Evolutionary conservation across 2,329 filamentous ascomycete species (phyloP).

Genomic region (Cadophora malorum): DNA sequence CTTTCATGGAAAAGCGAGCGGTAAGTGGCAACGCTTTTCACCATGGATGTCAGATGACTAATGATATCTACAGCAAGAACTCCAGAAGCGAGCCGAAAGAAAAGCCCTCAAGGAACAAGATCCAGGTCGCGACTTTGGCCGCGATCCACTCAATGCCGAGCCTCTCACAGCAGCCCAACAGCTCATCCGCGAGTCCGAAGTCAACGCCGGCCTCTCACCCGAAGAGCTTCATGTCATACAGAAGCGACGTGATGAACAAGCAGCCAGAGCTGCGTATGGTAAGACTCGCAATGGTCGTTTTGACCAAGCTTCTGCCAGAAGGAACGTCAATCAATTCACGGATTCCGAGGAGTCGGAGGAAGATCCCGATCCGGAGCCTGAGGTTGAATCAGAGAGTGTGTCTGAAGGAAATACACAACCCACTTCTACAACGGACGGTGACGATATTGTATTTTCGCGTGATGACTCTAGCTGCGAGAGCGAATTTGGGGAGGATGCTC

Average conservation of each 20-base stretch:
- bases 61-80: slow-evolving; percentile 17
- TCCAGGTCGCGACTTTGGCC: slow-evolving; percentile 9
- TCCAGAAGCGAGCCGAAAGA: background rate
- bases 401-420: background rate
- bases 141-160: background rate
- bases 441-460: background rate
- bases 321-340: background rate
- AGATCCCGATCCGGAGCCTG: slow-evolving; percentile 31
- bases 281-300: slow-evolving; percentile 10
- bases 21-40: slow-evolving; percentile 20
- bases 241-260: background rate
- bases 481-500: background rate
- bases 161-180: slow-evolving; percentile 2
- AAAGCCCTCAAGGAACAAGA: background rate
- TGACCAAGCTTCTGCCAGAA: slow-evolving; percentile 6
- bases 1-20: slow-evolving; percentile 31
- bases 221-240: background rate
- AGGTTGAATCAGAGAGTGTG: background rate
- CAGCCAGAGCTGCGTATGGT: background rate
- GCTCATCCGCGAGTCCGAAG: background rate
- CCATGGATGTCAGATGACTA: background rate
- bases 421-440: background rate
- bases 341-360: slow-evolving; percentile 34
- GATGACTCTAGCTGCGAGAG: slow-evolving; percentile 4
- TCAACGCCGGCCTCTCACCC: slow-evolving; percentile 2